A percentile compares a stretch with the other conserved stretches of the same genome.
These are phyloP conservation scores for Onygenales sp. DNA, from an alignment of 2,329 filamentous ascomycete species.

Conservation along the genomic window DNA sequence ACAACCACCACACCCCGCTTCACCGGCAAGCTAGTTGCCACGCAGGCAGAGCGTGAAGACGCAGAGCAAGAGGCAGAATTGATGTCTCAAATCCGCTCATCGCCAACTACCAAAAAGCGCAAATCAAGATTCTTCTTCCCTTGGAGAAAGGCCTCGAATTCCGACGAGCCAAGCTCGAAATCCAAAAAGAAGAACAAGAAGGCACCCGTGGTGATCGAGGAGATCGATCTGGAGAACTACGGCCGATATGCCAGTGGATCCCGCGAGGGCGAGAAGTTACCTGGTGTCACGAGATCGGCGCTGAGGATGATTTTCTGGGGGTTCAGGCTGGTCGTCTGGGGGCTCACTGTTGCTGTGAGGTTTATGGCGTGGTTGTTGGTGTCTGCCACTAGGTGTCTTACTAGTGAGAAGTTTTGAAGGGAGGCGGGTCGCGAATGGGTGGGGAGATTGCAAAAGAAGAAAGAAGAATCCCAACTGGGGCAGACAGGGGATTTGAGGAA, in stretches of 20 bases:
- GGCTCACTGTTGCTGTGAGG: constrained; percentile 29
- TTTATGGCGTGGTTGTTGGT: constrained; percentile 34
- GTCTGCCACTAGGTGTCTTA: constrained; percentile 27
- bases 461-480: no score
- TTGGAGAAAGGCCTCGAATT: constrained; percentile 9
- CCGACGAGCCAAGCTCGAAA: constrained; percentile 4
- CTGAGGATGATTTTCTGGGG: constrained; percentile 30
- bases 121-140: constrained; percentile 4
- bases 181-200: constrained; percentile 14
- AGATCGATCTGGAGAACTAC: constrained; percentile 38
- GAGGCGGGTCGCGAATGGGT: background rate
- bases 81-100: constrained; percentile 24
- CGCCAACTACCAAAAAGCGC: constrained; percentile 7
- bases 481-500: no score
- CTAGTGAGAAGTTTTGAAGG: constrained; percentile 32
- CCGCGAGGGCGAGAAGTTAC: constrained; percentile 31
- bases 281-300: constrained; percentile 24
- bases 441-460: background rate
- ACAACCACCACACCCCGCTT: constrained; percentile 14
- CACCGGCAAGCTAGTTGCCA: constrained; percentile 25
- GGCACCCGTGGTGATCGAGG: constrained; percentile 28
- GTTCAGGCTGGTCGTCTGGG: constrained; percentile 28
- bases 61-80: constrained; percentile 27
- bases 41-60: constrained; percentile 34
- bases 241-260: constrained; percentile 28